Evolutionary conservation across 352 stramenopile species (phyloP), one percentile per base, ranked within the genome.

Genomic region (Globisporangium lucens): DNA sequence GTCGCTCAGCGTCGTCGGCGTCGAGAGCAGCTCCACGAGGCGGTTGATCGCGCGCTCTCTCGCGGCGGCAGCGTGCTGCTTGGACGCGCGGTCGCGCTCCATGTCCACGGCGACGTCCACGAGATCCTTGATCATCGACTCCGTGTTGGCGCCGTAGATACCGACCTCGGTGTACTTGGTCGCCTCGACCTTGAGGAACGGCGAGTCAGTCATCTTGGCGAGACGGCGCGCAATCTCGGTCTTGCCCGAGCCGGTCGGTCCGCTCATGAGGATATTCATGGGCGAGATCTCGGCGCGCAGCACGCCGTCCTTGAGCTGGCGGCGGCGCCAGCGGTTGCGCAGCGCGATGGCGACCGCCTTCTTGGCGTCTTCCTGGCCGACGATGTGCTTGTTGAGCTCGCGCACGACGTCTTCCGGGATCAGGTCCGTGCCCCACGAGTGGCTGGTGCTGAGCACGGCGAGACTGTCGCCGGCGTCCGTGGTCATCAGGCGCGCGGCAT

Each of bases 261-360:
- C 98, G 68, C 99, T 99, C 96, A 99, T 99, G 47, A 99, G 85
- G 58, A 99, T 99, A 79, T 99, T 99, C 79, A 99, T 98, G 52
- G 98, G 98, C 29, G 97, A 98, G 51, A 98, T 92, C 71, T 98
- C 90, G n/a, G 78, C 75, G 13, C 78, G 77, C 61, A 97, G 70
- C 38, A 72, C 70, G 53, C 98, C 90, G 60, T 94, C 91, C 30
- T 85, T 75, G 15, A 99, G 82, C 74, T 99, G 97, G 27, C 94
- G 89, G 12, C 98, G 91, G 58, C 98, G 91, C 97, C 98, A 99
- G 66, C 98, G 89, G 78, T 99, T 99, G 73, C 98, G 89, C 78
- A 99, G 83, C 49, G 98, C 97, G 70, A 99, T 99, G 15, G 98
- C 97, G 2, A 99, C 97, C 15, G 97, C 97, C 65, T 95, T 89